phyloP scores from a whole-genome alignment of 768 basidiomycete genomes.

The Suillus fuscotomentosus region DNA sequence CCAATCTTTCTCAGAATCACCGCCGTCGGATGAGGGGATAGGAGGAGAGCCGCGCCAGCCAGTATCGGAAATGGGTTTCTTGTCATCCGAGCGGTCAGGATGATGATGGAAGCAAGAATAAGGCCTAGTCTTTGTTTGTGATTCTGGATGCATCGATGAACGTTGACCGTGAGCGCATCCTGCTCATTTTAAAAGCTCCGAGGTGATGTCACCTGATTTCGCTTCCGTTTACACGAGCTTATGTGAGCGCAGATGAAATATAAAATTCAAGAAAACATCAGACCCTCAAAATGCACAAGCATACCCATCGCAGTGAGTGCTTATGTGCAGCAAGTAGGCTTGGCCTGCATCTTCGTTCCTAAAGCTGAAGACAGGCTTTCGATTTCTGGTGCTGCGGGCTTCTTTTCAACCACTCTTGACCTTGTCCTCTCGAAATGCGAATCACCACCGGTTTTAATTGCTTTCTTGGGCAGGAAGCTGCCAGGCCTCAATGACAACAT shows the following conservation, averaged over 20 bases:
- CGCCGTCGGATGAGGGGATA: conserved; percentile 14
- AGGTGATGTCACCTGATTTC: conserved; percentile 2
- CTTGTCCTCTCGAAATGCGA: too few relatives aligned
- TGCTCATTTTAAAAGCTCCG: background rate
- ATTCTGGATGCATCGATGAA: background rate
- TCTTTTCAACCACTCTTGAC: conserved; percentile 48
- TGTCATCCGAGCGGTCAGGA: background rate
- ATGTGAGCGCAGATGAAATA: too few relatives aligned
- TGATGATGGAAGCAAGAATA: background rate
- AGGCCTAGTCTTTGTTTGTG: background rate
- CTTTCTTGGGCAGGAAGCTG: too few relatives aligned
- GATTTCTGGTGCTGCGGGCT: conserved; percentile 70
- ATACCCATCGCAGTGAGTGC: conserved; percentile 49
- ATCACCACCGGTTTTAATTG: too few relatives aligned
- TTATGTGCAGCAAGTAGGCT: conserved; percentile 51
- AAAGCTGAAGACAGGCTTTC: conserved; percentile 61
- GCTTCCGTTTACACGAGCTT: background rate
- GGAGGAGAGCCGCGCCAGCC: conserved; percentile 3
- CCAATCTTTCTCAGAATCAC: conserved; percentile 24
- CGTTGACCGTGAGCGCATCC: background rate
- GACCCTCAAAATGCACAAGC: conserved; percentile 29
- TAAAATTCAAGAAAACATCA: background rate
- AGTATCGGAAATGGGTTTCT: conserved; percentile 5
- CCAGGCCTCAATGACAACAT: too few relatives aligned
- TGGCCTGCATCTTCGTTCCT: conserved; percentile 62